Evolutionary conservation across 148 eudicot species (phyloP), one percentile per base, ranked within the genome.

Genomic region (Drosera capensis): DNA sequence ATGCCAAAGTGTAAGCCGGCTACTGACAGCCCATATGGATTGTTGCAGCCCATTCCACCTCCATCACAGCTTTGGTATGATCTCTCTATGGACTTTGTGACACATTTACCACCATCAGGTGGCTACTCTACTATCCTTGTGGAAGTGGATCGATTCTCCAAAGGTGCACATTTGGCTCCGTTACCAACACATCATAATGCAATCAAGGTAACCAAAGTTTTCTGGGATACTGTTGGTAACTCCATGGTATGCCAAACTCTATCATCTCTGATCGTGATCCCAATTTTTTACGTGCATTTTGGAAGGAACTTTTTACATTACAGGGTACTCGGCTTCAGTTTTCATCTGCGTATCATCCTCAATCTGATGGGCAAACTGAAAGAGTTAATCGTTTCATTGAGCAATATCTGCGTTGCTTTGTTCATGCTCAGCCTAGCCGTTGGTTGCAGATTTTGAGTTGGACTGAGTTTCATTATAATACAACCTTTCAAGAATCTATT

Each of bases 91-190:
- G 45, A 41, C 19, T 41, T 41, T 20, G 19, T 41, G 1, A 16
- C 18, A 6, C 6, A 12, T 14, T 20, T 41, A 15, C 45, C 45
- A 0, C 4, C 19, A 2, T 44, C 48, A 2, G 8, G 1, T 4
- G 48, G 48, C 26, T 20, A 44, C 16, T 11, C 7, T 7, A 1
- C 14, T 6, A 44, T 44, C 8, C 3, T 47, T 1, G 51, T 47
- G 2, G 51, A 26, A 7, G 51, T 26, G n/a, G 36, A 47, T 12
- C 19, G 48, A 0, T 17, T 44, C 14, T 3, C 12, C 7, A 44
- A 44, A 7, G 21, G 23, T 44, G 48, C 48, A 12, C 51, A 47
- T 19, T 47, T 47, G 14, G 7, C 18, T 1, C 28, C 51, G 7
- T 14, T 47, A 4, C 14, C 14, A 18, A 1, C 29, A 13, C 30